phyloP scores from a whole-genome alignment of 345 rosid species.

The Durio zibethinus region DNA sequence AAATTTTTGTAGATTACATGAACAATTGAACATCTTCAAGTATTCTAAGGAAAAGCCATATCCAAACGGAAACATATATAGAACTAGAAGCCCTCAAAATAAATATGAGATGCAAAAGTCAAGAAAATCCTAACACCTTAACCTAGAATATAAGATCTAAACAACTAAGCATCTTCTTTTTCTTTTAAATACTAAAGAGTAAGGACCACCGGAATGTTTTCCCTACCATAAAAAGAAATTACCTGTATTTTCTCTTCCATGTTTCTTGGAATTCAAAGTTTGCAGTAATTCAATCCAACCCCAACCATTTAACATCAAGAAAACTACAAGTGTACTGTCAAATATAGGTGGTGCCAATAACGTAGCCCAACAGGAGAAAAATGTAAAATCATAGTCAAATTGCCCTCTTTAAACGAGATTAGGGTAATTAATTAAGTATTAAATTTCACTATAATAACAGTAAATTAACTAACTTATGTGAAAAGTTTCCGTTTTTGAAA shows the following conservation, averaged over 20 bases:
- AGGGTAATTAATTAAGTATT: not conserved
- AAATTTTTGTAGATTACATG: not conserved
- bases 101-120: not conserved
- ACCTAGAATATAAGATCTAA: not conserved
- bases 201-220: not conserved
- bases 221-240: not conserved
- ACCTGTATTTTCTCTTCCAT: not conserved
- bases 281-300: not conserved
- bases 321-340: not conserved
- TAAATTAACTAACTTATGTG: not conserved
- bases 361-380: not conserved
- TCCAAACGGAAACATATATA: not conserved
- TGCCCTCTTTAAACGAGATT: not conserved
- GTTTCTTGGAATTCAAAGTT: not conserved
- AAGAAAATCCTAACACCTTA: not conserved
- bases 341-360: not conserved
- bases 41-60: not conserved
- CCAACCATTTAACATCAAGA: not conserved
- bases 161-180: not conserved
- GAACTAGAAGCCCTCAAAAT: not conserved
- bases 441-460: not conserved
- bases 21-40: not conserved
- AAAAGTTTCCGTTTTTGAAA: not conserved
- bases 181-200: not conserved
- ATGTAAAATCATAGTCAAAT: not conserved